Conservation (phyloP, 495 filamentous ascomycete species). For the Chaetomium tenue region DNA sequence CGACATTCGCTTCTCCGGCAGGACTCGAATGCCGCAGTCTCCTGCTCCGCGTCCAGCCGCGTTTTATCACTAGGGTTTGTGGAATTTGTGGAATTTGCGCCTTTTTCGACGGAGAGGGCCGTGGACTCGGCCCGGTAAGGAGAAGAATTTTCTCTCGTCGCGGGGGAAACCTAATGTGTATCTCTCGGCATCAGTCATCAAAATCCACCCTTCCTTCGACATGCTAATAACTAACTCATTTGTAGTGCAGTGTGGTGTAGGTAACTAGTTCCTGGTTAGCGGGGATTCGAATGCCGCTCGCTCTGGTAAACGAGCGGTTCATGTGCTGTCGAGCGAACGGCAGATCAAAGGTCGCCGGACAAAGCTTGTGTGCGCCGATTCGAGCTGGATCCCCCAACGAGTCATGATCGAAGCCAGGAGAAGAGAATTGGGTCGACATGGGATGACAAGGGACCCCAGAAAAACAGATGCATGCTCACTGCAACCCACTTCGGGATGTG, state of each 20-base stretch:
- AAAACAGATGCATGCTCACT: not conserved
- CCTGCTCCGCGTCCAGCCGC: not conserved
- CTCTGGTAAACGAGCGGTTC: not conserved
- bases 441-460: not conserved
- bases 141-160: not conserved
- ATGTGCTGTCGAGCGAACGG: slow-evolving; percentile 5
- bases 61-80: not conserved
- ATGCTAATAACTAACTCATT: too few species aligned
- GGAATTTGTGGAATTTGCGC: not conserved
- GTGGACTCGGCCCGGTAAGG: not conserved
- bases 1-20: slow-evolving; percentile 10
- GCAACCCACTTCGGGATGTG: slow-evolving; percentile 1
- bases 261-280: too few species aligned
- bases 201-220: not conserved
- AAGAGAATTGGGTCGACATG: not conserved
- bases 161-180: not conserved
- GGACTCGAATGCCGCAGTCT: too few species aligned
- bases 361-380: not conserved
- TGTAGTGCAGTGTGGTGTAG: too few species aligned
- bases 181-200: not conserved
- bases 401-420: not conserved
- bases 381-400: not conserved
- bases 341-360: not conserved
- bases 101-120: not conserved
- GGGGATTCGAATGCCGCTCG: not conserved